Evolutionary conservation across 202 grass and related monocot genomes (phyloP).

Genomic region (Dendrocalamus latiflorus): DNA sequence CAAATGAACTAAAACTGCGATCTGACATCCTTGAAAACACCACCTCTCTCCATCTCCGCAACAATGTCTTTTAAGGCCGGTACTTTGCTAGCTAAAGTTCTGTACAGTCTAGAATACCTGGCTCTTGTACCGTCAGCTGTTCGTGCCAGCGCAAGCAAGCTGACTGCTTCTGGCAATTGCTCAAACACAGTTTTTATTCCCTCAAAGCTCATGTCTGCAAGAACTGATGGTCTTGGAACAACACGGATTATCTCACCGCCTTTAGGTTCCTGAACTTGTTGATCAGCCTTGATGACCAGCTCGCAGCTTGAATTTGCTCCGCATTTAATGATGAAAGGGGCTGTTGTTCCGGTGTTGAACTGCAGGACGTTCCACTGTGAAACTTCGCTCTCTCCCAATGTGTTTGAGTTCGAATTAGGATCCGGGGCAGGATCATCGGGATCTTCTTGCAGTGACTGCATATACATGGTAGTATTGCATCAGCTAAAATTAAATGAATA

Average conservation of each 20-base stretch:
- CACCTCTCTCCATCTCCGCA: slow-evolving; percentile 72
- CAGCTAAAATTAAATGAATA: slow-evolving; percentile 1
- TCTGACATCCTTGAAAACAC: slow-evolving; percentile 83
- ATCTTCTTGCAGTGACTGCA: slow-evolving; percentile 74
- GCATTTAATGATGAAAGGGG: slow-evolving; percentile 95
- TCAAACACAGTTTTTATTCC: slow-evolving; percentile 71
- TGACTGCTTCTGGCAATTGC: slow-evolving; percentile 90
- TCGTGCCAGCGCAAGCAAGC: slow-evolving; percentile 88
- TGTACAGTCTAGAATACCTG: slow-evolving; percentile 96
- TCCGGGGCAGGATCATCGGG: slow-evolving; percentile 45
- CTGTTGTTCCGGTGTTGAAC: slow-evolving; percentile 87
- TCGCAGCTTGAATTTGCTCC: slow-evolving; percentile 88
- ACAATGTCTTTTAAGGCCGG: too few species aligned
- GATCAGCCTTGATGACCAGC: slow-evolving; percentile 87
- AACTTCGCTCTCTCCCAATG: slow-evolving; percentile 61
- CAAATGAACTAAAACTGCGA: slow-evolving; percentile 40
- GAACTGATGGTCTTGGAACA: slow-evolving; percentile 76
- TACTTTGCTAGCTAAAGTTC: slow-evolving; percentile 90
- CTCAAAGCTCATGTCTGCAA: slow-evolving; percentile 78
- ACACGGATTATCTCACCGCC: slow-evolving; percentile 80
- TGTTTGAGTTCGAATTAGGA: slow-evolving; percentile 38
- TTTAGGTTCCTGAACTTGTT: slow-evolving; percentile 77
- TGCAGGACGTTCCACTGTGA: slow-evolving; percentile 95
- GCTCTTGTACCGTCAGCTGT: too few species aligned
- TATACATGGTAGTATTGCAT: slow-evolving; percentile 26